These are phyloP conservation scores for Pythium phragmiticola DNA, from an alignment of 352 stramenopile species.

Conservation along the genomic window DNA sequence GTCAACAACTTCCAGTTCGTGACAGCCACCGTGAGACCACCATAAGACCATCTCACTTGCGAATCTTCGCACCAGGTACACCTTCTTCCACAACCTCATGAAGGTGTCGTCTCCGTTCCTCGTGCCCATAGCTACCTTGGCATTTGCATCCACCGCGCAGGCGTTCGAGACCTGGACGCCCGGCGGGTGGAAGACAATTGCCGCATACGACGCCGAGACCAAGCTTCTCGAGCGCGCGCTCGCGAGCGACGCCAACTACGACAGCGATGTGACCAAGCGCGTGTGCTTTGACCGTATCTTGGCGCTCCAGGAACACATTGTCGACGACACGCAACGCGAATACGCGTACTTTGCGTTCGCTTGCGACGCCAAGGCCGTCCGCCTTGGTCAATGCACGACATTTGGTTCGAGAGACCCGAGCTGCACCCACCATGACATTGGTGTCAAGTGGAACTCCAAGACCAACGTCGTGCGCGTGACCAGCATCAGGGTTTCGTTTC, in stretches of 20 bases:
- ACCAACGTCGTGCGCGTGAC: not conserved
- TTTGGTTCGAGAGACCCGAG: not conserved
- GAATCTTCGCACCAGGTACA: not conserved
- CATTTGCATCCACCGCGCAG: not conserved
- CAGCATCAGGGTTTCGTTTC: not conserved
- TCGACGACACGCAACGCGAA: not conserved
- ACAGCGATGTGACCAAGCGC: not conserved
- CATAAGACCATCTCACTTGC: not conserved
- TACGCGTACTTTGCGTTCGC: not conserved
- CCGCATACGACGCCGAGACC: slow-evolving; percentile 1
- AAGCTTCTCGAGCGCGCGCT: not conserved
- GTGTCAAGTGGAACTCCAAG: not conserved
- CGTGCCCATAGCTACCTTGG: not conserved
- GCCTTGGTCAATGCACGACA: no score
- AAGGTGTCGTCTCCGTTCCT: not conserved
- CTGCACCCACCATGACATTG: not conserved
- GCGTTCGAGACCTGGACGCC: not conserved
- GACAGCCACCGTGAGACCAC: no score
- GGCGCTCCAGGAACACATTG: not conserved
- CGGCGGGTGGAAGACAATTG: slow-evolving; percentile 1
- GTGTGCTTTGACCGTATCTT: slow-evolving; percentile 1
- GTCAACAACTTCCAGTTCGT: no score
- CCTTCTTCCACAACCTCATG: no score
- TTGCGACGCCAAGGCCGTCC: not conserved
- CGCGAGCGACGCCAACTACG: not conserved